Conservation (phyloP, 768 basidiomycete species). For the Flagelloscypha sp. region DNA sequence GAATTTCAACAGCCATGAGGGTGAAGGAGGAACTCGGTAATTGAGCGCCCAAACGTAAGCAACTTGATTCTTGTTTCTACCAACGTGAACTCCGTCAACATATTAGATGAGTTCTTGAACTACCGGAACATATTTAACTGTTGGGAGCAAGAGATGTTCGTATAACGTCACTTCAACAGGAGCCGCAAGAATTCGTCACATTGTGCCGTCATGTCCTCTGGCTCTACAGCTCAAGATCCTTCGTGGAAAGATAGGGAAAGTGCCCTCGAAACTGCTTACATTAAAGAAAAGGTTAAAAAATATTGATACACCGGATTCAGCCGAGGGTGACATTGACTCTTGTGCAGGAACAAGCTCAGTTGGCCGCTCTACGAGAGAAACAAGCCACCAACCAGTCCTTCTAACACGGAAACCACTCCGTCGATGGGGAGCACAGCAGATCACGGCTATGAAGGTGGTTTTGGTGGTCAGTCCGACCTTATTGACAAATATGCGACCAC, state of each 20-base stretch:
- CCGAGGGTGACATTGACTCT: background rate
- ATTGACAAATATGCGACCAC: slow-evolving; percentile 78
- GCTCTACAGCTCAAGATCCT: slow-evolving; percentile 34
- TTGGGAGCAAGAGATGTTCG: no score
- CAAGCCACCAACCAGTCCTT: slow-evolving; percentile 16
- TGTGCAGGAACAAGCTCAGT: slow-evolving; percentile 50
- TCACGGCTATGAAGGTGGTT: slow-evolving; percentile 63
- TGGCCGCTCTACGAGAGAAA: slow-evolving; percentile 38
- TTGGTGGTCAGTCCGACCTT: slow-evolving; percentile 73
- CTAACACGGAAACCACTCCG: slow-evolving; percentile 8
- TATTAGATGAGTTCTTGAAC: no score
- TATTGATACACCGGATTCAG: background rate
- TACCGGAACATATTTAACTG: no score
- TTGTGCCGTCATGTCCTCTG: slow-evolving; percentile 24
- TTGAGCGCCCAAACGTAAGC: no score
- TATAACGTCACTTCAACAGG: no score
- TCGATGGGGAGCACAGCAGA: slow-evolving; percentile 23
- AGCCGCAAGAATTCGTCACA: no score
- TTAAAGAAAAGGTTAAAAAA: slow-evolving; percentile 39
- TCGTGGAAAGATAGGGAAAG: slow-evolving; percentile 47
- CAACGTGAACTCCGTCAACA: no score
- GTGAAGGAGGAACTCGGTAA: no score
- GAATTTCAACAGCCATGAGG: no score
- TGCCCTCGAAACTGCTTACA: slow-evolving; percentile 45
- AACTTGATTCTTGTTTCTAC: no score